Evolutionary conservation across 2,329 filamentous ascomycete species (phyloP), one percentile per base, ranked within the genome.

Genomic region (Aspergillus alliaceus): DNA sequence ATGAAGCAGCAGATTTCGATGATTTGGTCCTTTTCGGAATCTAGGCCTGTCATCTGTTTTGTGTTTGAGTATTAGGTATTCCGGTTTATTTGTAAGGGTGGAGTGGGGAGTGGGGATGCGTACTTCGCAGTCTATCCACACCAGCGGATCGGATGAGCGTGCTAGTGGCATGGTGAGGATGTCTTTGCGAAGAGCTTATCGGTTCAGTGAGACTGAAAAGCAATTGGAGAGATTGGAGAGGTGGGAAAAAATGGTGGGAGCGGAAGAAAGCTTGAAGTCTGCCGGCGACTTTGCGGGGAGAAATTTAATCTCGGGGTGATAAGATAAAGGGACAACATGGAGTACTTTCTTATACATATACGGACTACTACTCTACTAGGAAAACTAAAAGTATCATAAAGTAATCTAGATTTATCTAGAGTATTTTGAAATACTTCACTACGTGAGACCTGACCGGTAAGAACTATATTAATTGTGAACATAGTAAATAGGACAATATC

Each of bases 1-100:
- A 99, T 85, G 75, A 96, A 89, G 78, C 93, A 97, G 75, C 89
- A 93, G 56, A 98, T 89, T 68, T 96, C 92, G 69, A 98, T 86
- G 69, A 98, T 95, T 55, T 88, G 87, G 70, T 98, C 93, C 31
- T 80, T 86, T 58, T 90, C 84, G 1, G 87, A 82, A 73, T 96
- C 82, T 7, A 96, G 84, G 22, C 91, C 91, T 31, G 91, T 98
- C 95, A 99, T 99, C 91, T 96, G 42, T 53, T 35, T 34, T 14
- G 40, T 34, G 34, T 22, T 46, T 15, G 8, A 14, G 53, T 12
- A 40, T 40, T 40, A 40, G 37, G 37, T 14, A 40, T 40, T n/a
- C n/a, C 37, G 20, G 61, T 48, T 39, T 22, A 6, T 8, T 48
- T 12, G n/a, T 31, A 14, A 25, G 6, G 31, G 53, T 44, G 34